phyloP scores from a whole-genome alignment of 306 rosid genomes.

The Cicer pinnatifidum region DNA sequence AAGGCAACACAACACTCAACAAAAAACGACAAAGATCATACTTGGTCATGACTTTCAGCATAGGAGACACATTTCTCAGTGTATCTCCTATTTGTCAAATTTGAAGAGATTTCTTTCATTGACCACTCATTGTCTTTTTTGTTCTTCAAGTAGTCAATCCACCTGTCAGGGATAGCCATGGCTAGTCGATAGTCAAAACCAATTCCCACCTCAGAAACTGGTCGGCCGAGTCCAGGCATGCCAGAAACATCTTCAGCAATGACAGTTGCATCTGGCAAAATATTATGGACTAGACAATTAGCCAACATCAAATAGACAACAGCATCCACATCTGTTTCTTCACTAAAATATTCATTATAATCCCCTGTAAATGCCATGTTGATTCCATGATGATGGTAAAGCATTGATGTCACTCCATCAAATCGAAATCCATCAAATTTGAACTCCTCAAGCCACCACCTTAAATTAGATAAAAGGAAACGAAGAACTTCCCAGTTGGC shows the following conservation, averaged over 20 bases:
- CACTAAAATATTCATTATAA: constrained; percentile 88
- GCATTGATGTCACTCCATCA: constrained; percentile 96
- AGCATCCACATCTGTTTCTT: constrained; percentile 87
- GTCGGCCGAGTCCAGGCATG: constrained; percentile 89
- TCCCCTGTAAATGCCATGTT: constrained; percentile 73
- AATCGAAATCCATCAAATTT: constrained; percentile 94
- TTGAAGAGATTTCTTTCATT: constrained; percentile 72
- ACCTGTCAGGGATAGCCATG: constrained; percentile 92
- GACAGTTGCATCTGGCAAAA: constrained; percentile 84
- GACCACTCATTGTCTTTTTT: constrained; percentile 83
- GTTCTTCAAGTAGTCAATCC: constrained; percentile 93
- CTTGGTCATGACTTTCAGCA: constrained; percentile 99
- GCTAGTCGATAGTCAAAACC: constrained; percentile 95
- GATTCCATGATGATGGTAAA: constrained; percentile 97
- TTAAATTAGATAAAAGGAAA: constrained; percentile 84
- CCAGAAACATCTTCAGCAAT: constrained; percentile 99
- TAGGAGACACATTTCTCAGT: constrained; percentile 85
- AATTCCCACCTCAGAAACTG: constrained; percentile 72
- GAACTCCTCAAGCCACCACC: constrained; percentile 97
- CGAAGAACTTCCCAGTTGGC: constrained; percentile 99
- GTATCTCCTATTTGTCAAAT: constrained; percentile 93
- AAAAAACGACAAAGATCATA: constrained; percentile 45
- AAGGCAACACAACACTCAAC: constrained; percentile 30
- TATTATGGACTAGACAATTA: constrained; percentile 64
- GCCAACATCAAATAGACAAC: constrained; percentile 95